A percentile compares a stretch with the other conserved stretches of the same genome.
Conservation (phyloP, 2,329 filamentous ascomycete genomes). For the Verticillium dahliae region DNA sequence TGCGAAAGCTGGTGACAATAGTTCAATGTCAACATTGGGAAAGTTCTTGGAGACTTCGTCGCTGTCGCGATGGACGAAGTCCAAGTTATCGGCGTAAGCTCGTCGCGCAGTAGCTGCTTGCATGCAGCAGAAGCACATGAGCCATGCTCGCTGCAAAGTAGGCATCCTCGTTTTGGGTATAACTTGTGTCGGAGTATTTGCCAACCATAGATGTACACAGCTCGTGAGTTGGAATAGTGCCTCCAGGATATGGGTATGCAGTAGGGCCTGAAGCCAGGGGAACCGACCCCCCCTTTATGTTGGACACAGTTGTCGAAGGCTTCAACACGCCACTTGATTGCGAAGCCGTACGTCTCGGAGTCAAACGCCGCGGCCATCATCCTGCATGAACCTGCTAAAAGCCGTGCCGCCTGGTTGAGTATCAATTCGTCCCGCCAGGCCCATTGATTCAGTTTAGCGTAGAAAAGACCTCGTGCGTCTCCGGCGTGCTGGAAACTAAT, state of each 20-base stretch:
- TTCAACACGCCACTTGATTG: neutral
- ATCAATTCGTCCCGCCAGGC: neutral
- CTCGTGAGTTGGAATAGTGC: too few relatives aligned
- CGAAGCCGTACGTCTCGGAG: neutral
- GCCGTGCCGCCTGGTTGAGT: neutral
- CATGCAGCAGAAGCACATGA: neutral
- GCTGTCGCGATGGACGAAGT: conserved; percentile 6
- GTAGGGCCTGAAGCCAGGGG: neutral
- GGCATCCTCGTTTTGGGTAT: neutral
- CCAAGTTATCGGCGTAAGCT: conserved; percentile 16
- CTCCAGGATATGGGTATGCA: too few relatives aligned
- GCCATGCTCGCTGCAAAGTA: neutral
- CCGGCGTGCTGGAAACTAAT: neutral
- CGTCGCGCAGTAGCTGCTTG: conserved; percentile 7
- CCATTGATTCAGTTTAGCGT: neutral
- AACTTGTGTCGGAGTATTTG: neutral
- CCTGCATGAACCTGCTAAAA: neutral
- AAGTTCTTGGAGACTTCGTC: conserved; percentile 15
- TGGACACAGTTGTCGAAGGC: neutral
- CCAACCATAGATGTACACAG: neutral
- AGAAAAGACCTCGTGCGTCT: neutral
- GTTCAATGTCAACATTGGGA: conserved; percentile 14
- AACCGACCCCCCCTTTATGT: neutral
- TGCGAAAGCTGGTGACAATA: conserved; percentile 15
- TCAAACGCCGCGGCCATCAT: neutral